Evolutionary conservation across 306 rosid species (phyloP).

Genomic region (Lathyrus oleraceus): DNA sequence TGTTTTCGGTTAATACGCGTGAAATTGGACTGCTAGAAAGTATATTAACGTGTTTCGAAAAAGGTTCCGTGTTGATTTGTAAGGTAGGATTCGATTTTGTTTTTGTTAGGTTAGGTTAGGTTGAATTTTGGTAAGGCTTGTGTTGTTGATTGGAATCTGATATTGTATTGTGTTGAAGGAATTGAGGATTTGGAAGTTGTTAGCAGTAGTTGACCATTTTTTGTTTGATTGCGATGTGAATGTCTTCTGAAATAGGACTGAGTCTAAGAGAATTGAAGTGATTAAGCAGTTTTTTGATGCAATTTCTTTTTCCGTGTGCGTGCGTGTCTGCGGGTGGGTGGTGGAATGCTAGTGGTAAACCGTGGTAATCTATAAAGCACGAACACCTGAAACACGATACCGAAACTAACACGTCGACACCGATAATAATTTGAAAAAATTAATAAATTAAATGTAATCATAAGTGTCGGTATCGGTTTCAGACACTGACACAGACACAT

Average conservation of each 20-base stretch:
- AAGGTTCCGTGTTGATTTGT: conserved; percentile 1
- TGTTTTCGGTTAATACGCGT: conserved; percentile 27
- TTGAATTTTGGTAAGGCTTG: neutral
- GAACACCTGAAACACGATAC: no score
- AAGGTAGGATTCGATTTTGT: conserved; percentile 7
- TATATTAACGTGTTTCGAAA: neutral
- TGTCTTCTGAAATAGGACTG: neutral
- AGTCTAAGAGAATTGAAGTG: conserved; percentile 19
- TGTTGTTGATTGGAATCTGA: conserved; percentile 29
- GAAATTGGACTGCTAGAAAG: neutral
- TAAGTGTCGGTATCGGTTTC: no score
- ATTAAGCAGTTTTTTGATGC: neutral
- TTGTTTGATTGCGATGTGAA: neutral
- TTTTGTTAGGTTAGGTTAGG: neutral
- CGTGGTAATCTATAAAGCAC: no score
- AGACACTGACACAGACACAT: no score
- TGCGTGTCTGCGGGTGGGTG: neutral
- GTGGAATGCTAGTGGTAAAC: neutral
- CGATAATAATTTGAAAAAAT: no score
- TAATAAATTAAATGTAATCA: no score
- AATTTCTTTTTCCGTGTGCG: neutral
- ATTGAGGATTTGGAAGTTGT: conserved; percentile 2
- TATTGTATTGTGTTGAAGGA: neutral
- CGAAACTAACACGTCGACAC: no score
- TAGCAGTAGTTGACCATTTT: conserved; percentile 4